Conservation (phyloP, 345 rosid species). For the Pistacia integerrima region DNA sequence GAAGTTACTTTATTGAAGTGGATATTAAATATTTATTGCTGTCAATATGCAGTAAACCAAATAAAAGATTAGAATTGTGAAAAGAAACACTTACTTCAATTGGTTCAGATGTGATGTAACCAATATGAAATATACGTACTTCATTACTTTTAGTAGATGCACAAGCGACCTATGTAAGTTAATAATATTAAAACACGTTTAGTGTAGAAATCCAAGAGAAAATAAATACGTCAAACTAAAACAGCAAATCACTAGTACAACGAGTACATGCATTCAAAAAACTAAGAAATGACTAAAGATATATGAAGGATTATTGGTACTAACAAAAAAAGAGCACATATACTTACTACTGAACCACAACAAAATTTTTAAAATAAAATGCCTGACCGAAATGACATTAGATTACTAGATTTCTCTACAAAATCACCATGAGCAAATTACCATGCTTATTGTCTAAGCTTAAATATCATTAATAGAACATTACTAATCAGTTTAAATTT, state of each 20-base stretch:
- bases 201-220: neutral
- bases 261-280: slow-evolving; percentile 1
- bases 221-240: slow-evolving; percentile 8
- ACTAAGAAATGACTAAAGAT: neutral
- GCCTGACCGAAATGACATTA: neutral
- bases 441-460: neutral
- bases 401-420: neutral
- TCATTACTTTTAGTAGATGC: slow-evolving; percentile 57
- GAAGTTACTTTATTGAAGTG: neutral
- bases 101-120: slow-evolving; percentile 77
- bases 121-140: slow-evolving; percentile 72
- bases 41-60: neutral
- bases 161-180: slow-evolving; percentile 68
- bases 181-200: slow-evolving; percentile 6
- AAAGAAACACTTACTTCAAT: slow-evolving; percentile 53
- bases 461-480: too few species aligned
- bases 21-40: neutral
- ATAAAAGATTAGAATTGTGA: slow-evolving; percentile 9
- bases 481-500: neutral
- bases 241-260: neutral
- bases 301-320: neutral
- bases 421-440: neutral
- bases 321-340: neutral
- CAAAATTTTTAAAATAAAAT: neutral
- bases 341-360: neutral